Evolutionary conservation across 495 filamentous ascomycete genomes (phyloP).

Genomic region (Lindgomyces ingoldianus): DNA sequence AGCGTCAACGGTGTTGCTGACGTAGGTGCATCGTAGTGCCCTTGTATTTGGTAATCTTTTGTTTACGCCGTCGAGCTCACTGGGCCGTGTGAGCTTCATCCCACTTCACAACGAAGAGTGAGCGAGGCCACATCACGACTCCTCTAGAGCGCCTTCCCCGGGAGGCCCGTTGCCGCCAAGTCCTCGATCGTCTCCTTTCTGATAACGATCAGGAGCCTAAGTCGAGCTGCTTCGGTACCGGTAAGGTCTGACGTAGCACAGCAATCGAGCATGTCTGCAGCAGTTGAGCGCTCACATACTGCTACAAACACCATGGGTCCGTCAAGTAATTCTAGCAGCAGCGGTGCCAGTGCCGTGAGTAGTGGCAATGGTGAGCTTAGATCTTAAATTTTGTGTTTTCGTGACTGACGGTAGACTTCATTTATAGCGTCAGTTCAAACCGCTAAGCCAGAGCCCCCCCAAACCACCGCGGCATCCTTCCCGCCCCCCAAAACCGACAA

Average conservation of each 20-base stretch:
- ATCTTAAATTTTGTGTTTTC: not conserved
- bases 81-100: conserved; percentile 7
- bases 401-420: conserved; percentile 18
- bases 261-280: conserved; percentile 26
- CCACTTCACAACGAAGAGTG: not conserved
- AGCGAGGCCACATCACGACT: not conserved
- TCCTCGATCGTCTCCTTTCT: too few relatives aligned
- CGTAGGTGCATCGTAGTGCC: conserved; percentile 14
- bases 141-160: not conserved
- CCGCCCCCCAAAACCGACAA: conserved; percentile 95
- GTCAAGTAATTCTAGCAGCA: conserved; percentile 32
- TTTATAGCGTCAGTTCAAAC: conserved; percentile 30
- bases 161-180: too few relatives aligned
- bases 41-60: conserved; percentile 31
- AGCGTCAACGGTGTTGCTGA: conserved; percentile 16
- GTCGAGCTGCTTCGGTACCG: not conserved
- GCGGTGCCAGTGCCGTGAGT: conserved; percentile 18
- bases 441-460: conserved; percentile 29
- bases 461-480: conserved; percentile 46
- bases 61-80: conserved; percentile 28
- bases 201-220: too few relatives aligned
- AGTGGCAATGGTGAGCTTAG: conserved; percentile 33
- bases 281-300: conserved; percentile 1
- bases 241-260: conserved; percentile 1
- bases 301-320: conserved; percentile 22